These are phyloP conservation scores for Candida gigantensis DNA, from an alignment of 1,139 yeast genomes.

Conservation along the genomic window DNA sequence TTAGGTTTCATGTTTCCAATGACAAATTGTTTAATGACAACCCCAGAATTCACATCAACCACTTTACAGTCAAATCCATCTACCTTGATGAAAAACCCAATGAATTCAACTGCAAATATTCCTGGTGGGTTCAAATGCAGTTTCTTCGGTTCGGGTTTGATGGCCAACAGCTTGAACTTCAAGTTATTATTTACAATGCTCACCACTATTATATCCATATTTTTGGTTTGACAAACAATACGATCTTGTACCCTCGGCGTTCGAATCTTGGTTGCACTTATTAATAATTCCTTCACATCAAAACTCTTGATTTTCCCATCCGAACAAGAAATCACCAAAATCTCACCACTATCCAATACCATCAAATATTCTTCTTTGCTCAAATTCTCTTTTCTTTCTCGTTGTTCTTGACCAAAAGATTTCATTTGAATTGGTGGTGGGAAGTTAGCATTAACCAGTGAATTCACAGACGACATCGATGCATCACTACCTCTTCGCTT, in stretches of 20 bases:
- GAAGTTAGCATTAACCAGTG: slow-evolving; percentile 36
- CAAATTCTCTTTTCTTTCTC: slow-evolving; percentile 9
- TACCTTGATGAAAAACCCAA: slow-evolving; percentile 69
- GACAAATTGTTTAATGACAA: slow-evolving; percentile 52
- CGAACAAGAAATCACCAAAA: slow-evolving; percentile 49
- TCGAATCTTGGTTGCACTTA: slow-evolving; percentile 54
- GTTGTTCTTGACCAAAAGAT: slow-evolving; percentile 12
- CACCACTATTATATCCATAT: slow-evolving; percentile 55
- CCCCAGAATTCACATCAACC: slow-evolving; percentile 78
- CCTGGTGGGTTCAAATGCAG: slow-evolving; percentile 6
- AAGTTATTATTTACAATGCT: slow-evolving; percentile 67
- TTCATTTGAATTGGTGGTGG: slow-evolving; percentile 23
- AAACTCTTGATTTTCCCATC: slow-evolving; percentile 41
- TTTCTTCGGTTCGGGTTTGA: slow-evolving; percentile 24
- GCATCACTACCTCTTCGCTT: slow-evolving; percentile 30
- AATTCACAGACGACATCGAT: slow-evolving; percentile 21
- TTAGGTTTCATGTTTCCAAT: slow-evolving; percentile 66
- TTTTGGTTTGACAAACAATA: slow-evolving; percentile 55
- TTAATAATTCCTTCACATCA: slow-evolving; percentile 18
- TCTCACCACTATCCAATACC: slow-evolving; percentile 45
- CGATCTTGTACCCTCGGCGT: slow-evolving; percentile 80
- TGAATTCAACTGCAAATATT: slow-evolving; percentile 49
- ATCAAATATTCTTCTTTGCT: slow-evolving; percentile 31
- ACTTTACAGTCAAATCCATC: slow-evolving; percentile 57
- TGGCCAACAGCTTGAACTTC: slow-evolving; percentile 53